Evolutionary conservation across 2,329 filamentous ascomycete species (phyloP), one percentile per base, ranked within the genome.

Genomic region (Pyrenochaeta sp.): DNA sequence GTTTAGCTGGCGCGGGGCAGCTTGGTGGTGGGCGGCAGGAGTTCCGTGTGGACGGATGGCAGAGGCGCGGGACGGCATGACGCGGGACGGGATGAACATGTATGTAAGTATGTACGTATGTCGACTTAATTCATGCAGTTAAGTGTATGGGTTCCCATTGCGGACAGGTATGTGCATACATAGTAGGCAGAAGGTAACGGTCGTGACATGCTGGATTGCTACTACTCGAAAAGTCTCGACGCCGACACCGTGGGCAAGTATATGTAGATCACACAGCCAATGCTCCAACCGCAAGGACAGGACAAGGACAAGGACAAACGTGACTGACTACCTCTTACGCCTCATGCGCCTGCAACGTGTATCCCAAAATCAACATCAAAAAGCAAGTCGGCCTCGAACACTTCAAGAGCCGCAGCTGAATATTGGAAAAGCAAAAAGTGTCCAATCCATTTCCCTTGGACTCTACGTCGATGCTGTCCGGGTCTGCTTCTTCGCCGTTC

Each of bases 401-500:
- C 51, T 54, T 54, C 51, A 54, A 48, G 37, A 41, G 41, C 27
- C 51, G 18, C 7, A 43, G 47, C 51, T 39, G 26, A 30, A 21
- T 10, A 38, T 11, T 30, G 22, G 35, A 21, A 31, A 23, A 11
- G 30, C 21, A 41, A 22, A 28, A 15, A n/a, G n/a, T n/a, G n/a
- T n/a, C n/a, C n/a, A n/a, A n/a, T n/a, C n/a, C n/a, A n/a, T n/a
- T n/a, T n/a, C n/a, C n/a, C n/a, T n/a, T n/a, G n/a, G n/a, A n/a
- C n/a, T n/a, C n/a, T n/a, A n/a, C n/a, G n/a, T n/a, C 41, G 15
- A 45, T 10, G 30, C 32, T 21, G 82, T 74, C 71, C 84, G 88
- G 56, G 84, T 85, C 38, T 84, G 85, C 48, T 85, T 84, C 76
- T 88, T 95, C 28, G 91, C 91, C 0, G 90, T 93, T 47, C 91